Percentiles rank a stretch among this genome's conserved stretches.
These are phyloP conservation scores for Botrytis elliptica DNA, from an alignment of 2,329 filamentous ascomycete species.

Conservation along the genomic window DNA sequence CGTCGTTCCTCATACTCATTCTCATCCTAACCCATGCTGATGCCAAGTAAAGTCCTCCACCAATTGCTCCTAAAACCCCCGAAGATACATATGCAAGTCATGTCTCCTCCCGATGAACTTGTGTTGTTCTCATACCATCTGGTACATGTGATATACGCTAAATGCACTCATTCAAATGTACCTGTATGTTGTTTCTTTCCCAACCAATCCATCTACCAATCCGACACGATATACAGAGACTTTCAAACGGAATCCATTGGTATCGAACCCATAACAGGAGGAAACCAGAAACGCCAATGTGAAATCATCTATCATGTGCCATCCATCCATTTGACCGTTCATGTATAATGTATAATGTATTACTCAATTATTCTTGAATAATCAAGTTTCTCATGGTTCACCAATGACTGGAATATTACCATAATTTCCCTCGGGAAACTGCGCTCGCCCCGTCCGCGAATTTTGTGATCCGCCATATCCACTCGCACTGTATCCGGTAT, in stretches of 20 bases:
- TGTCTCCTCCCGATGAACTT: neutral
- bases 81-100: constrained; percentile 13
- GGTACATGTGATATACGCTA: neutral
- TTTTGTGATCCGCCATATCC: constrained; percentile 17
- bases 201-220: neutral
- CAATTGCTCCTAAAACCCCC: constrained; percentile 14
- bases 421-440: constrained; percentile 59
- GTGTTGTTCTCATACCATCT: constrained; percentile 8
- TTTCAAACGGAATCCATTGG: neutral
- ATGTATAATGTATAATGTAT: neutral
- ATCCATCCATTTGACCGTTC: constrained; percentile 8
- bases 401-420: constrained; percentile 39
- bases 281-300: constrained; percentile 11
- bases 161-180: neutral
- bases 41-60: constrained; percentile 7
- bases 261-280: constrained; percentile 15
- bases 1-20: neutral
- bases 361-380: neutral
- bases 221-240: neutral
- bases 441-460: constrained; percentile 32
- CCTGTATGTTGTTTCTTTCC: neutral
- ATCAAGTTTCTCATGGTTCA: neutral
- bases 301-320: constrained; percentile 13
- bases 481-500: constrained; percentile 48
- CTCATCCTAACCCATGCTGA: neutral